Evolutionary conservation across 177 flowering plant genomes (phyloP).

Genomic region (Vitis hybrid): DNA sequence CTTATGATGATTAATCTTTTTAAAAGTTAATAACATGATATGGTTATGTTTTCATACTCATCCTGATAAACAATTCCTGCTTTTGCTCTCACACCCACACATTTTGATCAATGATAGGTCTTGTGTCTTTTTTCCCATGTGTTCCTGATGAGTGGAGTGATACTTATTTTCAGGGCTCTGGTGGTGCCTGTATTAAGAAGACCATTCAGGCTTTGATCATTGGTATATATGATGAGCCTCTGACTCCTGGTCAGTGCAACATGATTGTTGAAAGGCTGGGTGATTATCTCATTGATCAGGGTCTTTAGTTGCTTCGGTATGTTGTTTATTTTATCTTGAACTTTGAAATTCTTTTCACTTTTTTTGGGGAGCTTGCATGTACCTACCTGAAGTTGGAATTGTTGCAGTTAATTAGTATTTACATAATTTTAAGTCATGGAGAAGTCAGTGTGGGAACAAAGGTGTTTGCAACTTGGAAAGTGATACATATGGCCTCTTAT

Average conservation of each 20-base stretch:
- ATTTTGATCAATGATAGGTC: background rate
- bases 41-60: too few species aligned
- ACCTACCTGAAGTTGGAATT: background rate
- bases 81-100: too few species aligned
- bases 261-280: constrained; percentile 47
- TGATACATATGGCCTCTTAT: constrained; percentile 1
- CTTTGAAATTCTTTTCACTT: background rate
- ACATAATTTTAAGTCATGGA: background rate
- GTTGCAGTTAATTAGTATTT: constrained; percentile 8
- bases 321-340: background rate
- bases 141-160: background rate
- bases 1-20: too few species aligned
- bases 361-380: background rate
- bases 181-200: constrained; percentile 34
- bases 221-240: constrained; percentile 39
- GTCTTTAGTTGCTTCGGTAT: constrained; percentile 5
- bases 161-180: constrained; percentile 24
- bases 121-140: background rate
- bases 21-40: too few species aligned
- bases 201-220: constrained; percentile 29
- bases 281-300: constrained; percentile 28
- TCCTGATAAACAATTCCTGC: too few species aligned
- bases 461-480: constrained; percentile 3
- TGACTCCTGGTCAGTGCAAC: constrained; percentile 41
- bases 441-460: constrained; percentile 4